These are phyloP conservation scores for Apiospora koreana DNA, from an alignment of 2,329 filamentous ascomycete genomes.

Conservation along the genomic window DNA sequence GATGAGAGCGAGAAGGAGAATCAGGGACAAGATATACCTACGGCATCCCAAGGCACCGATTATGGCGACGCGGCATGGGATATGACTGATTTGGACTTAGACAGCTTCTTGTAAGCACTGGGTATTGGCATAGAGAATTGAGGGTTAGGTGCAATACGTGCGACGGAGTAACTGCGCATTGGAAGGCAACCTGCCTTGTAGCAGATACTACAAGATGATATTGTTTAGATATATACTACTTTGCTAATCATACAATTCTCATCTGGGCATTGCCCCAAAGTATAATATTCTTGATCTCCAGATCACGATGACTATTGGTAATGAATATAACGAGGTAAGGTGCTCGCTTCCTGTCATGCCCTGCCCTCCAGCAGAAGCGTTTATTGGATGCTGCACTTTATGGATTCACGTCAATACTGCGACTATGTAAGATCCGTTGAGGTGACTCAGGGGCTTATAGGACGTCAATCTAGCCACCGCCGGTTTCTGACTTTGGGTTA, in stretches of 20 bases:
- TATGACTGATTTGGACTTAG: constrained; percentile 18
- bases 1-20: background rate
- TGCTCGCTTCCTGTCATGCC: too few relatives aligned
- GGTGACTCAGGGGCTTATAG: background rate
- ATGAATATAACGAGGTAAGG: background rate
- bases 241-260: background rate
- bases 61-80: constrained; percentile 29
- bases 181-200: background rate
- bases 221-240: background rate
- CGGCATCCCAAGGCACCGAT: constrained; percentile 31
- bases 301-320: background rate
- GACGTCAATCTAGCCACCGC: background rate
- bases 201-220: background rate
- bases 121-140: background rate
- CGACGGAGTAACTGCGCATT: background rate
- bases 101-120: constrained; percentile 2
- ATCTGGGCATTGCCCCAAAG: background rate
- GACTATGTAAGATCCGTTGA: too few relatives aligned
- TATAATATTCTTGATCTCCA: background rate
- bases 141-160: background rate
- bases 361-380: too few relatives aligned
- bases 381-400: too few relatives aligned
- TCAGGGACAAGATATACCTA: constrained; percentile 3
- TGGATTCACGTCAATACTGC: too few relatives aligned
- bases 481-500: background rate